A percentile compares a stretch with the other conserved stretches of the same genome.
These are phyloP conservation scores for Teunomyces aglyptinius DNA, from an alignment of 805 yeast genomes.

Conservation along the genomic window DNA sequence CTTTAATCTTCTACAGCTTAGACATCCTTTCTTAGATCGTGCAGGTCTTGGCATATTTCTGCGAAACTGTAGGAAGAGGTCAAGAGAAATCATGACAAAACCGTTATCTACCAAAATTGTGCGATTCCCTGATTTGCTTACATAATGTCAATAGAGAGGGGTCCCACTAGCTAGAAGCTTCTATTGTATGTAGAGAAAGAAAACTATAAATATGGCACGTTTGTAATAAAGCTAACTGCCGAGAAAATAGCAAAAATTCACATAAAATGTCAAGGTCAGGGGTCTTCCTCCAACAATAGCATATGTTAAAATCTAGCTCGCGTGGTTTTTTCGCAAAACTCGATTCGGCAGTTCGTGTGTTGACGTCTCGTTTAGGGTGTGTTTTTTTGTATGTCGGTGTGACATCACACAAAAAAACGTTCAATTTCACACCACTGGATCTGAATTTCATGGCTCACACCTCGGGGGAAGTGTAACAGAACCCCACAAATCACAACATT, in stretches of 20 bases:
- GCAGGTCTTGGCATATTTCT: background rate
- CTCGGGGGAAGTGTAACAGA: slow-evolving; percentile 1
- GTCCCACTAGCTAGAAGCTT: too few relatives aligned
- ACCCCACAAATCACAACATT: background rate
- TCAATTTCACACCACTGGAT: background rate
- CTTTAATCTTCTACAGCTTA: slow-evolving; percentile 29
- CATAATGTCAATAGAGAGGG: too few relatives aligned
- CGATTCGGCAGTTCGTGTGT: background rate
- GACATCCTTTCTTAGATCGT: slow-evolving; percentile 26
- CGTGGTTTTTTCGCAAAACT: background rate
- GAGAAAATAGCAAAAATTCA: too few relatives aligned
- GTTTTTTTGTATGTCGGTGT: background rate
- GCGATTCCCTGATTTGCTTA: background rate
- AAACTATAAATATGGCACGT: too few relatives aligned
- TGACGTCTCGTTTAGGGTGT: background rate
- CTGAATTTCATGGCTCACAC: background rate
- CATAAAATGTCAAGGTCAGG: too few relatives aligned
- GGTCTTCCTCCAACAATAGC: too few relatives aligned
- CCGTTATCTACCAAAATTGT: background rate
- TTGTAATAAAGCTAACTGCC: too few relatives aligned
- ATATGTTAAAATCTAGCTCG: background rate
- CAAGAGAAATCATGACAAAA: background rate
- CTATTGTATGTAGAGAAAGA: too few relatives aligned
- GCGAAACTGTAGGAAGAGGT: background rate
- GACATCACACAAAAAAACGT: slow-evolving; percentile 1